Evolutionary conservation across 371 early-diverging fungal species (phyloP).

Genomic region (Mucor indicus): DNA sequence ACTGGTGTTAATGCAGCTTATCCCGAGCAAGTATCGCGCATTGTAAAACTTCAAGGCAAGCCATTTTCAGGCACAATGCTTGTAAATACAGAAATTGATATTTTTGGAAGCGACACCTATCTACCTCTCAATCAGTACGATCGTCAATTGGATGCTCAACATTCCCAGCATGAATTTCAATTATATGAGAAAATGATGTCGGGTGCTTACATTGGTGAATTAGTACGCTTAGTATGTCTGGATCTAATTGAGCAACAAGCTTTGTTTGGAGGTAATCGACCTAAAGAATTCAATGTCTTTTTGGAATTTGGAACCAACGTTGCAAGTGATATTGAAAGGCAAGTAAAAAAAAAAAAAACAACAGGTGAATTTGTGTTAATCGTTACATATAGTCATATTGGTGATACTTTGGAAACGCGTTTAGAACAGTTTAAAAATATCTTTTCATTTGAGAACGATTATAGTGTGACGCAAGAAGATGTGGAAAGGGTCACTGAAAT

Average conservation of each 20-base stretch:
- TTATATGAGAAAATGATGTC: constrained; percentile 81
- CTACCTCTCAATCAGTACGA: constrained; percentile 73
- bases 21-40: constrained; percentile 67
- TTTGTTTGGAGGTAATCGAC: constrained; percentile 54
- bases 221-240: constrained; percentile 63
- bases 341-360: neutral
- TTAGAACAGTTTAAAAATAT: constrained; percentile 12
- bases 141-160: constrained; percentile 52
- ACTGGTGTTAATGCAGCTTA: constrained; percentile 89
- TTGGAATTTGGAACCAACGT: constrained; percentile 84
- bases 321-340: constrained; percentile 55
- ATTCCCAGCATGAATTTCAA: constrained; percentile 59
- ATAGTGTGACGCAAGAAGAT: constrained; percentile 10
- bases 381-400: constrained; percentile 4
- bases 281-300: constrained; percentile 60
- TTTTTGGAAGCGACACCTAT: constrained; percentile 59
- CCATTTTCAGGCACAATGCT: no score
- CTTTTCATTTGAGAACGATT: constrained; percentile 10
- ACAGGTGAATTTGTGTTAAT: neutral
- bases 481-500: constrained; percentile 41
- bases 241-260: constrained; percentile 53
- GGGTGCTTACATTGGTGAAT: constrained; percentile 80
- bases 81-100: constrained; percentile 68
- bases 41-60: constrained; percentile 64
- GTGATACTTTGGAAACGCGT: constrained; percentile 4